These are phyloP conservation scores for Sphagnum fallax DNA, from an alignment of 228 moss, liverwort and hornwort species.

Conservation along the genomic window DNA sequence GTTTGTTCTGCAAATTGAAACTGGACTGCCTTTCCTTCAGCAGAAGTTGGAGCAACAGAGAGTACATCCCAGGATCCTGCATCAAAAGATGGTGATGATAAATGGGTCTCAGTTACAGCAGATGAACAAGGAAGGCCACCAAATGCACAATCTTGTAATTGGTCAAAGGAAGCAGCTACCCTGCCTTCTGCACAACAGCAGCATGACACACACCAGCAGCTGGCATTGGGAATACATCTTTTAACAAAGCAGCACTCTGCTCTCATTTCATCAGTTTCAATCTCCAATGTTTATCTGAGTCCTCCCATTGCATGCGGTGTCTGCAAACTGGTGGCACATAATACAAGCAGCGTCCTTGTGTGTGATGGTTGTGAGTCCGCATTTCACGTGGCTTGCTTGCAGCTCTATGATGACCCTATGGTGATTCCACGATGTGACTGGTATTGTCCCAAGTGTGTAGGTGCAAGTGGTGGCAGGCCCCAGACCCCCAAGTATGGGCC, in stretches of 20 bases:
- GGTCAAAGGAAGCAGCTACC: conserved; percentile 11
- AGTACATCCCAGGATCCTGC: too few relatives aligned
- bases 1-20: too few relatives aligned
- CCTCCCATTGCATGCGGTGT: conserved; percentile 49
- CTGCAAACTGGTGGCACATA: conserved; percentile 51
- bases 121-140: conserved; percentile 15
- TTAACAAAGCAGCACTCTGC: conserved; percentile 21
- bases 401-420: conserved; percentile 27
- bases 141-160: conserved; percentile 25
- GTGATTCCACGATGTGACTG: conserved; percentile 61
- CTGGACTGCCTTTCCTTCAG: too few relatives aligned
- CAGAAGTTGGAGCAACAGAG: too few relatives aligned
- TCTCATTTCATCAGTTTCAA: conserved; percentile 12
- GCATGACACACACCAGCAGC: conserved; percentile 23
- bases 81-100: conserved; percentile 4
- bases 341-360: conserved; percentile 55
- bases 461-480: conserved; percentile 37
- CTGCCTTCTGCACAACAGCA: conserved; percentile 16
- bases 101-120: conserved; percentile 15
- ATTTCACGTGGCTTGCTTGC: conserved; percentile 68
- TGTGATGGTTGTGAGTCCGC: conserved; percentile 82
- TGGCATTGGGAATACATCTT: conserved; percentile 29
- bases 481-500: conserved; percentile 77
- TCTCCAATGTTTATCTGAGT: conserved; percentile 35
- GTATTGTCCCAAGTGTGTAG: conserved; percentile 64